Evolutionary conservation across 2,329 filamentous ascomycete genomes (phyloP).

Genomic region (Ophiostoma himal-ulmi): DNA sequence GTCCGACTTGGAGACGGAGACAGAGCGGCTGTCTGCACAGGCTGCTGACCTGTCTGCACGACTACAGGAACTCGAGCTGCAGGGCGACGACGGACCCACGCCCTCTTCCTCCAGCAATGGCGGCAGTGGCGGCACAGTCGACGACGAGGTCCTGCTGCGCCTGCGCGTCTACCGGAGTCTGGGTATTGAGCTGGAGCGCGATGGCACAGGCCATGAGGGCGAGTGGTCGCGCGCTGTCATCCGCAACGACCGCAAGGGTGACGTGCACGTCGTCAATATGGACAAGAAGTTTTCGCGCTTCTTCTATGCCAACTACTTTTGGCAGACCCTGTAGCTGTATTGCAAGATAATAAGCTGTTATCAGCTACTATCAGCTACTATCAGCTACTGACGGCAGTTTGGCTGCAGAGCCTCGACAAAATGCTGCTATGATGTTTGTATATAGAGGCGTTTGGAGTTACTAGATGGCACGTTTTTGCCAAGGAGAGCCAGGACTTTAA

Average conservation of each 20-base stretch:
- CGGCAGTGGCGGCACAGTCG: slow-evolving; percentile 27
- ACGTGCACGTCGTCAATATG: slow-evolving; percentile 91
- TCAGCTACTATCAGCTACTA: neutral
- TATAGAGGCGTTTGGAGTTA: slow-evolving; percentile 19
- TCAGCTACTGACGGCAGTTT: neutral
- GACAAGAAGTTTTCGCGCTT: slow-evolving; percentile 86
- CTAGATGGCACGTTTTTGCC: neutral
- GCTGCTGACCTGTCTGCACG: slow-evolving; percentile 67
- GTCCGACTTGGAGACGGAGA: slow-evolving; percentile 84
- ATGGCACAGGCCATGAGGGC: slow-evolving; percentile 59
- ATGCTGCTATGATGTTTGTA: neutral
- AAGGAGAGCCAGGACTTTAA: neutral
- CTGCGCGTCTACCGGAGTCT: slow-evolving; percentile 87
- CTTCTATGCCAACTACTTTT: slow-evolving; percentile 95
- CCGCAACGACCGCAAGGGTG: slow-evolving; percentile 76
- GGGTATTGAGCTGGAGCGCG: slow-evolving; percentile 79
- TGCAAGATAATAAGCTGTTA: neutral
- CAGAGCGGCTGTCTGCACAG: slow-evolving; percentile 80
- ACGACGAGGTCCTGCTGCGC: slow-evolving; percentile 64
- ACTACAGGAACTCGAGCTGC: slow-evolving; percentile 75
- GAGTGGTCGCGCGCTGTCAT: slow-evolving; percentile 83
- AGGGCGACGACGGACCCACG: slow-evolving; percentile 68
- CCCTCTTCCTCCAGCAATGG: neutral
- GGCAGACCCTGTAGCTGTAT: slow-evolving; percentile 65
- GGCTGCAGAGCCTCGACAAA: neutral